phyloP scores from a whole-genome alignment of 2,329 filamentous ascomycete genomes.

The Aspergillus sp. region DNA sequence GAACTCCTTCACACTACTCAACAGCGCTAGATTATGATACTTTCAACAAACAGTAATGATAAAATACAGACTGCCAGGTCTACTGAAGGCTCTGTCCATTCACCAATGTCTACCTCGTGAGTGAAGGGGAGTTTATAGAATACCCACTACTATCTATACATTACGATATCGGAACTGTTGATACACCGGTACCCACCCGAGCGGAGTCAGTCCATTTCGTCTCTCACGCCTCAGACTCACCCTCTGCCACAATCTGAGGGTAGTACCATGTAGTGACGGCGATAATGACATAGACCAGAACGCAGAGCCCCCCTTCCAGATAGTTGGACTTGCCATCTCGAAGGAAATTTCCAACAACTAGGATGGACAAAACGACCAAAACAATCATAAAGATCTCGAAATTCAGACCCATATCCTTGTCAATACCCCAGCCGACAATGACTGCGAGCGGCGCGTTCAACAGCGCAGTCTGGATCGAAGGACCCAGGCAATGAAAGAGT shows the following conservation, averaged over 20 bases:
- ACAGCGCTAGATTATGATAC: neutral
- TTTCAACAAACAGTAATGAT: neutral
- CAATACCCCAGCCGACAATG: conserved; percentile 78
- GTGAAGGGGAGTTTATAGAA: neutral
- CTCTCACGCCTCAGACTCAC: neutral
- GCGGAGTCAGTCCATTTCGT: neutral
- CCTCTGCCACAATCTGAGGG: conserved; percentile 49
- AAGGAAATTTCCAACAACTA: conserved; percentile 85
- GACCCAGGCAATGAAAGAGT: conserved; percentile 79
- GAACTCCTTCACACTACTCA: neutral
- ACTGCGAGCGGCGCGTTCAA: conserved; percentile 84
- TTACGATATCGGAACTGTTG: neutral
- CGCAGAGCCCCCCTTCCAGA: conserved; percentile 78
- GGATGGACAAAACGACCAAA: conserved; percentile 77
- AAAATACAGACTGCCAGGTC: too few species aligned
- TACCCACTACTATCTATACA: neutral
- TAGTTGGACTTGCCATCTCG: conserved; percentile 89
- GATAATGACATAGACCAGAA: conserved; percentile 66
- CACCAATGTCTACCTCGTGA: neutral
- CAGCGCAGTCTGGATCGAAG: conserved; percentile 85
- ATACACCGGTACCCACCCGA: neutral
- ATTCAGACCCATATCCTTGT: conserved; percentile 71
- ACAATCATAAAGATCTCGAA: conserved; percentile 87
- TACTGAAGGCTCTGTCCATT: neutral
- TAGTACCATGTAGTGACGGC: conserved; percentile 65